Evolutionary conservation across 805 yeast genomes (phyloP).

Genomic region (Yamadazyma nakazawae): DNA sequence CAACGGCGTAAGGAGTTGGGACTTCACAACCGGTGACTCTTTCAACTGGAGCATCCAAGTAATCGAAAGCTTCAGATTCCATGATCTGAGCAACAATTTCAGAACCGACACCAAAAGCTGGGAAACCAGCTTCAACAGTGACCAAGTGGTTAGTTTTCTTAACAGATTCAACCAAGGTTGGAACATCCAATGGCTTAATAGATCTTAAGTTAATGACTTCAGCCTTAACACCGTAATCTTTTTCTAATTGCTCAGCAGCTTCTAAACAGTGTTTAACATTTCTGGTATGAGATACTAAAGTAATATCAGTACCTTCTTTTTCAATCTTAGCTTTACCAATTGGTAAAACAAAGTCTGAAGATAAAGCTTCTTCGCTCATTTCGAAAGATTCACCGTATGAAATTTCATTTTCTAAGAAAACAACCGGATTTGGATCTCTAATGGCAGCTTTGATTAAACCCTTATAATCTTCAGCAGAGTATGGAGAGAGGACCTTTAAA

Average conservation of each 20-base stretch:
- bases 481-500: slow-evolving; percentile 93
- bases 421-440: slow-evolving; percentile 98
- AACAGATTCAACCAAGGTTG: slow-evolving; percentile 78
- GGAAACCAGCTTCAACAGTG: slow-evolving; percentile 97
- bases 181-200: slow-evolving; percentile 93
- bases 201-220: slow-evolving; percentile 96
- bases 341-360: slow-evolving; percentile 88
- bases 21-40: slow-evolving; percentile 99
- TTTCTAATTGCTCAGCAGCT: slow-evolving; percentile 85
- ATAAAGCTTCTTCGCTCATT: slow-evolving; percentile 82
- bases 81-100: slow-evolving; percentile 96
- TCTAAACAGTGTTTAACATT: slow-evolving; percentile 80
- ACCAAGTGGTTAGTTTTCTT: slow-evolving; percentile 96
- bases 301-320: slow-evolving; percentile 85
- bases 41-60: slow-evolving; percentile 96
- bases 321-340: slow-evolving; percentile 95
- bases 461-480: slow-evolving; percentile 91
- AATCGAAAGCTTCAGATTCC: slow-evolving; percentile 98
- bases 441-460: slow-evolving; percentile 95
- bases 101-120: slow-evolving; percentile 97
- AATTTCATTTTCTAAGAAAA: slow-evolving; percentile 93
- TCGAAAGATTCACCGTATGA: slow-evolving; percentile 90
- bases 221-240: slow-evolving; percentile 81
- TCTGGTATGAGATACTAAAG: slow-evolving; percentile 89
- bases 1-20: slow-evolving; percentile 97